Evolutionary conservation across 2,329 filamentous ascomycete species (phyloP), one percentile per base, ranked within the genome.

Genomic region (Didymella glomerata): DNA sequence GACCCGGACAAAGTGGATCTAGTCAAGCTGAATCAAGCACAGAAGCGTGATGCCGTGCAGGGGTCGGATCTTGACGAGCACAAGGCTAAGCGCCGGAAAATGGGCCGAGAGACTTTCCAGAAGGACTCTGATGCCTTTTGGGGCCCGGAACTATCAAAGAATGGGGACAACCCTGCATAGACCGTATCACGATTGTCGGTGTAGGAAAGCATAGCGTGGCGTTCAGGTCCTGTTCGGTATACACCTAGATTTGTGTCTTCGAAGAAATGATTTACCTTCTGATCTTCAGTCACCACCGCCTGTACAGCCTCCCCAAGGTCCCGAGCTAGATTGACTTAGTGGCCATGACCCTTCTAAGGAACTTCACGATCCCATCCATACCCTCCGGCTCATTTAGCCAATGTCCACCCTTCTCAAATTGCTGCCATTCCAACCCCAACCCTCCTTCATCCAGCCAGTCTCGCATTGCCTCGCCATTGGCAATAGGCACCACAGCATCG

Each of bases 1-100:
- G 90, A 94, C 68, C 90, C 90, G 0, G 88, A 91, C 66, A 86
- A 90, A 55, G 86, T 85, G 42, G 89, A 93, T 74, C 77, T 93
- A 3, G 87, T 92, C 18, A 87, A 87, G 47, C 78, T 90, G 49
- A 88, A 91, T 68, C 84, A 84, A 63, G 85, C 86, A 20, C 84
- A 88, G 67, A 86, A 82, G 69, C 67, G 79, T 47, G 78, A 79
- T 48, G 76, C 69, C 1, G 73, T 76, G 9, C 62, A 67, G 40
- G 75, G 75, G 0, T 77, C 40, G 1, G 66, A 69, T 27, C 55
- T 81, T 28, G 78, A 79, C 53, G 78, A 79, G 62, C 72, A 65
- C 22, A 77, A 78, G 56, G 78, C 76, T 25, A 81, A 81, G 75
- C 77, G 76, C 70, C 73, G 78, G 65, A 82, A 79, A 66, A 32